Evolutionary conservation across 805 yeast genomes (phyloP).

Genomic region (Metahyphopichia silvanorum): DNA sequence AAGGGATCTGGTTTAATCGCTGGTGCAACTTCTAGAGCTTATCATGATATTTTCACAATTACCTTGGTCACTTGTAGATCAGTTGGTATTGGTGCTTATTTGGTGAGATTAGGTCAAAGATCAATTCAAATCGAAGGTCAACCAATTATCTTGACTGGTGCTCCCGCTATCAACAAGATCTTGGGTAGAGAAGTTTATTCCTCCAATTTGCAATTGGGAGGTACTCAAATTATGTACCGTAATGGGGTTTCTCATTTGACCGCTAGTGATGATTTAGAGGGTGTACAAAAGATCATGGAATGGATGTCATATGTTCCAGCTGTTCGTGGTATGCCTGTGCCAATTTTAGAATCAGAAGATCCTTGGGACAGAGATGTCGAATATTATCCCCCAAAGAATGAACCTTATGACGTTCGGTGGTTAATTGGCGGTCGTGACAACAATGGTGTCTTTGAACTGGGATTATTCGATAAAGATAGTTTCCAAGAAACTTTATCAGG

Average conservation of each 20-base stretch:
- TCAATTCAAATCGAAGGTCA: conserved; percentile 98
- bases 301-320: conserved; percentile 97
- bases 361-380: conserved; percentile 93
- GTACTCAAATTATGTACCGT: conserved; percentile 97
- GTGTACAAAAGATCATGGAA: conserved; percentile 89
- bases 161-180: conserved; percentile 96
- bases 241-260: conserved; percentile 98
- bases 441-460: conserved; percentile 71
- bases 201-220: conserved; percentile 96
- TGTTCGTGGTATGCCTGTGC: conserved; percentile 84
- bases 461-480: conserved; percentile 88
- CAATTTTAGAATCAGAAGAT: conserved; percentile 78
- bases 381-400: conserved; percentile 67
- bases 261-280: conserved; percentile 94
- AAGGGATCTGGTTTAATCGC: conserved; percentile 98
- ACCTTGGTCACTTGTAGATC: conserved; percentile 99
- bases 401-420: conserved; percentile 90
- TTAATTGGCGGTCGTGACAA: conserved; percentile 83
- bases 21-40: conserved; percentile 97
- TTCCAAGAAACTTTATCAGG: conserved; percentile 96
- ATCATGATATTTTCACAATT: conserved; percentile 94
- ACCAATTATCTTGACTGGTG: conserved; percentile 98
- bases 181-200: conserved; percentile 97
- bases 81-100: conserved; percentile 99
- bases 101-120: conserved; percentile 97